Base-by-base conservation (phyloP, 306 rosid genomes). In the Betula pendula region DNA sequence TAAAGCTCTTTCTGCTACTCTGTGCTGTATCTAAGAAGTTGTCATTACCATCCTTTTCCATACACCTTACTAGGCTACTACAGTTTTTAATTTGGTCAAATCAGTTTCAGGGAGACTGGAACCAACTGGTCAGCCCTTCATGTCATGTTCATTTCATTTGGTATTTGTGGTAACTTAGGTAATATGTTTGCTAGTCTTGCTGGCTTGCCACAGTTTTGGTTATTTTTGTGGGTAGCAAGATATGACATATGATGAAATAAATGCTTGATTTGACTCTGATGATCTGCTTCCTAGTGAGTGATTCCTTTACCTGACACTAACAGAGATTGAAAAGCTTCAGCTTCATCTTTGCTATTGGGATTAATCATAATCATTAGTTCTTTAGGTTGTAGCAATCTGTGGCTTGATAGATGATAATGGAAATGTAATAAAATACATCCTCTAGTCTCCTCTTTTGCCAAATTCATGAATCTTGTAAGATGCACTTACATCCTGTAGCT, bases 281-380 rank as follows among this genome's bases (percentile, higher is more conserved):
- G 45, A 19, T 65, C 44, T 65, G 70, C 45, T 38, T 65, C 16
- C 47, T 65, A 19, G 70, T 65, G 70, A 35, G 68, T 62, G 68
- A 62, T 33, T 56, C 33, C 63, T 56, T 11, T 56, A 20, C 5
- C 31, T 24, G 29, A 24, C 25, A 22, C 31, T 11, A 56, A 29
- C n/a, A 29, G 68, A 62, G 68, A 31, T 31, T 31, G 44, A 17
- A 31, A 33, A 33, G 68, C 68, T 62, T 62, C 43, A 62, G 66
- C 68, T 62, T 20, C 22, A 16, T 62, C 68, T 62, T 62, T 8
- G 13, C 43, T 33, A 15, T 62, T 62, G 68, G 68, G 68, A 62
- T 62, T 62, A 7, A 16, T 62, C 20, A 7, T 56, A 16, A 62
- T 29, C 38, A 62, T 62, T 2, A 16, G 12, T 29, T 33, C n/a